A percentile compares a stretch with the other conserved stretches of the same genome.
Evolutionary conservation across 495 filamentous ascomycete species (phyloP).

Genomic region (Lasiosphaeria hispida): DNA sequence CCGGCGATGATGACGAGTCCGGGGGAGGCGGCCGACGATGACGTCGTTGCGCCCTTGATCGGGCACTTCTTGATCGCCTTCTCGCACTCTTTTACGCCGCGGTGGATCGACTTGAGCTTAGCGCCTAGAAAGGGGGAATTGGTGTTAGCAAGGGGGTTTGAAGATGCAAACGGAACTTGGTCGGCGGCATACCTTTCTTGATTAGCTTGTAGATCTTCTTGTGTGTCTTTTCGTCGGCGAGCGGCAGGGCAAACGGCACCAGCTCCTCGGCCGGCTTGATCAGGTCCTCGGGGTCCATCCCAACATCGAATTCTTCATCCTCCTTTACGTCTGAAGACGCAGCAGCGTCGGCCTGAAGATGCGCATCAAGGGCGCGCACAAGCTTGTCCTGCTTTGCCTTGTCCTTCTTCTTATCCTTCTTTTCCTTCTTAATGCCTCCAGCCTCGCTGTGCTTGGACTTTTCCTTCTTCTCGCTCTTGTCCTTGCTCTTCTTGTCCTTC

Average conservation of each 20-base stretch:
- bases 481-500: slow-evolving; percentile 79
- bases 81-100: slow-evolving; percentile 97
- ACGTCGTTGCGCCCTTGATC: slow-evolving; percentile 45
- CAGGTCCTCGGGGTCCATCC: slow-evolving; percentile 32
- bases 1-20: slow-evolving; percentile 89
- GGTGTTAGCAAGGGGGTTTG: not conserved
- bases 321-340: slow-evolving; percentile 30
- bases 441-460: slow-evolving; percentile 64
- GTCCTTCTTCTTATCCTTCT: slow-evolving; percentile 63
- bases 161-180: slow-evolving; percentile 1
- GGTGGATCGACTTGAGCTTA: slow-evolving; percentile 88
- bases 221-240: slow-evolving; percentile 83
- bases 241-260: slow-evolving; percentile 89
- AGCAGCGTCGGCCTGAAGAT: slow-evolving; percentile 30
- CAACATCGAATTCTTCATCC: slow-evolving; percentile 31
- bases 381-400: slow-evolving; percentile 53
- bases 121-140: slow-evolving; percentile 56
- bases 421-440: slow-evolving; percentile 68
- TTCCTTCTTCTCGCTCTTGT: slow-evolving; percentile 78
- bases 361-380: slow-evolving; percentile 33
- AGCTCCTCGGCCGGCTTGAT: slow-evolving; percentile 63
- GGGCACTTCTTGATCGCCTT: slow-evolving; percentile 92
- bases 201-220: slow-evolving; percentile 94
- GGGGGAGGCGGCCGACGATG: slow-evolving; percentile 51
- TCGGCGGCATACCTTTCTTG: slow-evolving; percentile 73